phyloP scores from a whole-genome alignment of 1,139 yeast genomes.

The Arxiozyma slooffiae region DNA sequence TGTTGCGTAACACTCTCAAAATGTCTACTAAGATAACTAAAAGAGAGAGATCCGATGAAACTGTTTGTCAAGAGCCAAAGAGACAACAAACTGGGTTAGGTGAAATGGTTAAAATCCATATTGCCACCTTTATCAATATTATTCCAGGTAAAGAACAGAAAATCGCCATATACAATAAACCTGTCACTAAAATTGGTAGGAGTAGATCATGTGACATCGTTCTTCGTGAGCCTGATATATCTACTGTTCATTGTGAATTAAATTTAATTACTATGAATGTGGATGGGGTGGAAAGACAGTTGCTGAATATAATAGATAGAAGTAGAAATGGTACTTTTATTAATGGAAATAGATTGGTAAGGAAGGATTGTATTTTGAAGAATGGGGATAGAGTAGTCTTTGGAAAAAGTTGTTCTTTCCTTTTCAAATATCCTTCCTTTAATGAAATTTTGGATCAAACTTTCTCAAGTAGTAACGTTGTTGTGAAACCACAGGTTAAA shows the following conservation, averaged over 20 bases:
- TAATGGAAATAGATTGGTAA: slow-evolving; percentile 48
- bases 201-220: slow-evolving; percentile 54
- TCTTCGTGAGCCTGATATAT: slow-evolving; percentile 50
- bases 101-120: slow-evolving; percentile 35
- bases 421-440: slow-evolving; percentile 39
- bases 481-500: not conserved
- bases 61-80: slow-evolving; percentile 6
- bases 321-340: slow-evolving; percentile 63
- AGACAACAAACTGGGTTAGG: slow-evolving; percentile 24
- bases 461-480: not conserved
- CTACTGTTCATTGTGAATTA: slow-evolving; percentile 55
- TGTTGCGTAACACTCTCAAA: not conserved
- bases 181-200: slow-evolving; percentile 40
- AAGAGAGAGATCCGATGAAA: slow-evolving; percentile 16
- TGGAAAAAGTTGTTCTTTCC: slow-evolving; percentile 50
- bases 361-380: slow-evolving; percentile 40
- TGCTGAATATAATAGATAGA: slow-evolving; percentile 45
- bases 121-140: slow-evolving; percentile 23
- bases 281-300: slow-evolving; percentile 34
- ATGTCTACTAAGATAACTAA: slow-evolving; percentile 5
- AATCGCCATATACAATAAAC: slow-evolving; percentile 13
- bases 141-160: slow-evolving; percentile 29
- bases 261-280: slow-evolving; percentile 32
- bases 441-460: slow-evolving; percentile 1
- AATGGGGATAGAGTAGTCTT: slow-evolving; percentile 58